Base-by-base conservation (phyloP, 345 rosid species). In the Eutrema heterophyllum region DNA sequence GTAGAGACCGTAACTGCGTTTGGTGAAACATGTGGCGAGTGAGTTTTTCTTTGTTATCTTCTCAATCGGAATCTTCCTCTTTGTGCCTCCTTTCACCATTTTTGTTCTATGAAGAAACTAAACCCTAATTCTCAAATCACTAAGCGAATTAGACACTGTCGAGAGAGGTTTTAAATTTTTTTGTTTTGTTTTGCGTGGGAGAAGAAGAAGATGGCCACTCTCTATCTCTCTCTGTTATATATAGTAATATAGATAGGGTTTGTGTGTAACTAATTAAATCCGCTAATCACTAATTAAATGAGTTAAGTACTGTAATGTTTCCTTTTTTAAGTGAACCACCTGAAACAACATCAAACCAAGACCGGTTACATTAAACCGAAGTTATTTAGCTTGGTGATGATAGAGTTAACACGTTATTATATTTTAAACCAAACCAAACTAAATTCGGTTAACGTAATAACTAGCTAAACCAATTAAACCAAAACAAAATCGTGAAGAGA, bases 1-100 rank as follows among this genome's bases (percentile, higher is more conserved):
- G 63, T 16, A 75, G 3, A 75, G 50, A 46, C 78, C 78, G 0
- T 9, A 5, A 3, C 26, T 16, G 1, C 78, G 66, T 49, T 73
- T 73, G 1, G 72, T 45, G 67, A 12, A 67, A 0, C 46, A 7
- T 39, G 39, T 41, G 0, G 16, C 48, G 18, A 39, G 9, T 6
- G 61, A 30, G 0, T 18, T 33, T 41, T 50, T 67, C 0, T 46
- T 50, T 10, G 14, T 30, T 0, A 58, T 58, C 56, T 58, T 41
- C 55, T 50, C 13, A 0, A 67, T 29, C 4, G 39, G 1, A 4
- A 59, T 40, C 45, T 58, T 74, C 1, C 61, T 67, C 78, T 73
- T 73, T 5, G 27, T 35, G 26, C 63, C 63, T 6, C 51, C 26
- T 16, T 33, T 56, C 61, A n/a, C 40, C 60, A 32, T 55, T 41